Conservation (phyloP, 2,329 filamentous ascomycete genomes). For the Penicillium vulpinum region DNA sequence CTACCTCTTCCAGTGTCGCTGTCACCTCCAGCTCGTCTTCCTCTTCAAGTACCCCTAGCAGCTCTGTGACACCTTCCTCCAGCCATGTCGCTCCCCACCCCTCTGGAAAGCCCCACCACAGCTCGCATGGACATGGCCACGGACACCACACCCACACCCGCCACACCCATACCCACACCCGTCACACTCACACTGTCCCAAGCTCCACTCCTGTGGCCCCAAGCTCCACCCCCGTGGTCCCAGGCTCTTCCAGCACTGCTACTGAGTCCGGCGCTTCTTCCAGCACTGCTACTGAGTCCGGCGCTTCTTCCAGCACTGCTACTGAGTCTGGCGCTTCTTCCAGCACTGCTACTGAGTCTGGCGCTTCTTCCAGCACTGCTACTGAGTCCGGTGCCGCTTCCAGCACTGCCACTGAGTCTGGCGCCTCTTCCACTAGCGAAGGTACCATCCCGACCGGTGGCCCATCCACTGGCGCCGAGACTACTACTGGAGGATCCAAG, state of each 20-base stretch:
- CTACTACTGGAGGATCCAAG: not conserved
- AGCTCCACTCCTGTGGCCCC: not conserved
- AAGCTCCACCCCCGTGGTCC: constrained; percentile 1
- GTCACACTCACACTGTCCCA: not conserved
- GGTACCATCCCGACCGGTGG: not conserved
- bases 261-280: not conserved
- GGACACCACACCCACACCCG: not conserved
- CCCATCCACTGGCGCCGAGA: not conserved
- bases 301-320: not conserved
- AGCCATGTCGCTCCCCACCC: not conserved
- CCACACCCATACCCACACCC: not conserved
- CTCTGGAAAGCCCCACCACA: constrained; percentile 5
- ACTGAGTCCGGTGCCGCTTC: too few species aligned
- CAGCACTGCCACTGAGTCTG: not conserved
- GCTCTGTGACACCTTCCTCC: constrained; percentile 1
- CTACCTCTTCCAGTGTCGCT: not conserved
- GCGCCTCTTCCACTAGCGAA: not conserved
- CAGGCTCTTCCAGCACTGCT: not conserved
- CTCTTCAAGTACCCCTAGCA: constrained; percentile 1
- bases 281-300: too few species aligned
- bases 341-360: too few species aligned
- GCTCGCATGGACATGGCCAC: constrained; percentile 1
- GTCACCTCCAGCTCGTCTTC: not conserved
- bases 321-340: constrained; percentile 1
- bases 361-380: not conserved